Conservation (phyloP, 768 basidiomycete species). For the Lactarius akahatsu region DNA sequence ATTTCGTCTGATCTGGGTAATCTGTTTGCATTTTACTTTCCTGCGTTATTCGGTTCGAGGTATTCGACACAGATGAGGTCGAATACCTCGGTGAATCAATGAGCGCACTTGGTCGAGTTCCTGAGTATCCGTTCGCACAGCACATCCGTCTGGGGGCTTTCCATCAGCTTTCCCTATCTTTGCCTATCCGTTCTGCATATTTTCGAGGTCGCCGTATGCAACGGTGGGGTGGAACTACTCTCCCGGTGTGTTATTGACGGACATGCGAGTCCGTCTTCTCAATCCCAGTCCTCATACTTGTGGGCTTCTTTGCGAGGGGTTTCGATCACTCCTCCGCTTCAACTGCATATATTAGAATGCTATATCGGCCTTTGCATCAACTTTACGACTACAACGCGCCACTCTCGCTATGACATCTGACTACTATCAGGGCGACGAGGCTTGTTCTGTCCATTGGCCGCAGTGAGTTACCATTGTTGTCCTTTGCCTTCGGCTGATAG, state of each 20-base stretch:
- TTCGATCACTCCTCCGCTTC: too few relatives aligned
- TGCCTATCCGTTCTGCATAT: background rate
- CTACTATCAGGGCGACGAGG: slow-evolving; percentile 48
- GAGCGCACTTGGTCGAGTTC: background rate
- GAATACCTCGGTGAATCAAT: slow-evolving; percentile 1
- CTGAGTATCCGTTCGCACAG: background rate
- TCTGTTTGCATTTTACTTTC: too few relatives aligned
- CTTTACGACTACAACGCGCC: background rate
- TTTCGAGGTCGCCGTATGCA: background rate
- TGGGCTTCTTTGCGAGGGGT: background rate
- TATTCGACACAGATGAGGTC: background rate
- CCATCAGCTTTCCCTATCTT: background rate
- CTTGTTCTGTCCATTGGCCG: slow-evolving; percentile 84
- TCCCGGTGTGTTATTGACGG: background rate
- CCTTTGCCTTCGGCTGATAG: background rate
- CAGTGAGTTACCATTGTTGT: slow-evolving; percentile 49
- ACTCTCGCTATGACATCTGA: background rate
- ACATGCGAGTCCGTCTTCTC: too few relatives aligned
- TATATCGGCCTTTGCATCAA: background rate
- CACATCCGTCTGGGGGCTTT: too few relatives aligned
- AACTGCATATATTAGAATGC: too few relatives aligned
- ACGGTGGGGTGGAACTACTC: background rate
- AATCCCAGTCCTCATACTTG: background rate
- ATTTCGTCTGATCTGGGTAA: too few relatives aligned
- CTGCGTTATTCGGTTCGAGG: background rate